Base-by-base conservation (phyloP, 176 grass and related monocot genomes). In the Cenchrus purpureus region DNA sequence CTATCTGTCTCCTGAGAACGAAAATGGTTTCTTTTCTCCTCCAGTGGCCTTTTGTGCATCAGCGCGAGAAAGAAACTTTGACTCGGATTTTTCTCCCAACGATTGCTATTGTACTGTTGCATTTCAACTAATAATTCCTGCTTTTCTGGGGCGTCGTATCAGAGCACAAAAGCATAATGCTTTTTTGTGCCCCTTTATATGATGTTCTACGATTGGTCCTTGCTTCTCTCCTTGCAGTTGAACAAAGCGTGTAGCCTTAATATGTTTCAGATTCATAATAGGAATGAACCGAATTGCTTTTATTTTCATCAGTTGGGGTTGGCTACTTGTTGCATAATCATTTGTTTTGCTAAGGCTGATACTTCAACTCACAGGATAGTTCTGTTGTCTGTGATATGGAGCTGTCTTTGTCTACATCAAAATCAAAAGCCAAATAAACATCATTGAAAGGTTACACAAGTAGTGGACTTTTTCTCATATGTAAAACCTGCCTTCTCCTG, bases 231-330 rank as follows among this genome's bases (percentile, higher is more conserved):
- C 53, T 51, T 59, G 40, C 11, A 78, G 75, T 37, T 57, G 16
- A 52, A 53, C 31, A 1, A 56, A 58, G 17, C 66, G 43, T 59
- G 43, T 59, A 57, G 51, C 64, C 53, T 85, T 55, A 43, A 75
- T 68, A 40, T 85, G 22, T 64, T 81, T 68, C 64, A 68, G 49
- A 42, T 65, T 80, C 68, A 17, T 51, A 68, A 20, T 77, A 25
- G 20, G 77, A 49, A 66, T 14, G 73, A 37, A 63, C 43, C 43
- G 51, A 29, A 57, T 69, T 61, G 62, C 56, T 57, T 82, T 73
- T 8, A 22, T 32, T 52, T 74, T 7, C 14, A 6, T 50, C 12
- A 65, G 46, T 53, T 80, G 44, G 17, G 48, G 14, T 53, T 75
- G 48, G 16, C 60, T 79, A n/a, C 10, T 71, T 54, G 45, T 43